Base-by-base conservation (phyloP, 768 basidiomycete genomes). In the Trametes punicea region DNA sequence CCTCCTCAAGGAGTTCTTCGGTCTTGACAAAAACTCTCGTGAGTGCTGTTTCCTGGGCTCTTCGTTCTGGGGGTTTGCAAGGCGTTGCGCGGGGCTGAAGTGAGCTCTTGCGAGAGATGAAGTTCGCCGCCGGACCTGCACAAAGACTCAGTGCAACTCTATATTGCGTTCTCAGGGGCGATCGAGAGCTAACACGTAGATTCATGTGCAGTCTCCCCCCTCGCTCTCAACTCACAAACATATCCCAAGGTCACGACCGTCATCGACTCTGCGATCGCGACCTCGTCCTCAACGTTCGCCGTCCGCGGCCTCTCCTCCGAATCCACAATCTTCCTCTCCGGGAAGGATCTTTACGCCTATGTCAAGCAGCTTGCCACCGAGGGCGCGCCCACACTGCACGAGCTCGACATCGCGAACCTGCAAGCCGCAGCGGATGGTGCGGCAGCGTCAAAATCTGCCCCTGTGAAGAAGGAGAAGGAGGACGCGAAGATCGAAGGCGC, bases 1-100 rank as follows among this genome's bases (percentile, higher is more conserved):
- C 66, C 79, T 96, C 29, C 77, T 96, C 64, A 80, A 81, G 42
- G 88, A 94, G 62, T 90, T 96, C 75, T 89, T 97, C 69, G 73
- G 77, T 2, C 78, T 90, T 42, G 83, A 89, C 70, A 96, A 95
- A 74, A 84, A 94, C 71, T 90, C 91, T 42, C 73, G 93, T 94
- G 69, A 65, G 90, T 81, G n/a, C 29, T 27, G 10, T 8, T 21
- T 15, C 15, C n/a, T 50, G 30, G 31, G 31, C 13, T 31, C 31
- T 31, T 13, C 7, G 7, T 6, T 13, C 31, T 31, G 31, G 31
- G 31, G 31, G 13, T 31, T 13, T 31, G 31, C 31, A 31, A 31
- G 13, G 31, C 31, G 13, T 6, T 13, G 31, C 13, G 7, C 13
- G 31, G 7, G 13, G 13, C 31, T 13, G 31, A 6, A 6, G 13